Percentiles rank a stretch among this genome's conserved stretches.
Evolutionary conservation across 1,284 basidiomycete genomes (phyloP).

Genomic region (Testicularia cyperi): DNA sequence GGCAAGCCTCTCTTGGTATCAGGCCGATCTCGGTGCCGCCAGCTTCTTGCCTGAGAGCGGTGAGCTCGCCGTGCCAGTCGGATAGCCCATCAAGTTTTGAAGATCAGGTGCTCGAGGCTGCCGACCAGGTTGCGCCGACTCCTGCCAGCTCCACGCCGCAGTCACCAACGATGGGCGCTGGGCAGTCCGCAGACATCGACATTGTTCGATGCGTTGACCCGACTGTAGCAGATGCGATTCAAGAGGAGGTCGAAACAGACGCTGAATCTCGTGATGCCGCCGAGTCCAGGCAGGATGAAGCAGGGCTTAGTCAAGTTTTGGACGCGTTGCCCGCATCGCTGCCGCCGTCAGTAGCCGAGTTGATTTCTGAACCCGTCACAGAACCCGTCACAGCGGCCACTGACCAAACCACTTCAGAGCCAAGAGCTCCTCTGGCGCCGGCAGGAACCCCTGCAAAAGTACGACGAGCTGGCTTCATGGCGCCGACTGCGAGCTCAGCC

Average conservation of each 20-base stretch:
- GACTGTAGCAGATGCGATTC: no score
- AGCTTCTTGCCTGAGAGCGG: not conserved
- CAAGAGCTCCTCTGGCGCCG: not conserved
- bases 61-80: not conserved
- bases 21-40: not conserved
- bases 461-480: slow-evolving; percentile 1
- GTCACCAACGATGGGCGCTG: no score
- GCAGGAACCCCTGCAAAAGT: not conserved
- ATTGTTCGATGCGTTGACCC: no score
- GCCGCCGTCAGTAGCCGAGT: no score
- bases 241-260: no score
- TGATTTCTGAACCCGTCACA: not conserved
- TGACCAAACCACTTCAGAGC: not conserved
- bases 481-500: slow-evolving; percentile 1
- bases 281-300: no score
- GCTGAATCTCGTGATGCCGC: no score
- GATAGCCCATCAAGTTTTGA: no score
- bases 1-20: not conserved
- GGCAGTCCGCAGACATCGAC: no score
- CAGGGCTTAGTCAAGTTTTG: not conserved
- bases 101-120: no score
- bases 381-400: not conserved
- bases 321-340: not conserved
- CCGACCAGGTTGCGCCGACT: no score
- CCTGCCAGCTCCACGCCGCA: no score